Evolutionary conservation across 2,329 filamentous ascomycete species (phyloP).

Genomic region (Biscogniauxia sp.): DNA sequence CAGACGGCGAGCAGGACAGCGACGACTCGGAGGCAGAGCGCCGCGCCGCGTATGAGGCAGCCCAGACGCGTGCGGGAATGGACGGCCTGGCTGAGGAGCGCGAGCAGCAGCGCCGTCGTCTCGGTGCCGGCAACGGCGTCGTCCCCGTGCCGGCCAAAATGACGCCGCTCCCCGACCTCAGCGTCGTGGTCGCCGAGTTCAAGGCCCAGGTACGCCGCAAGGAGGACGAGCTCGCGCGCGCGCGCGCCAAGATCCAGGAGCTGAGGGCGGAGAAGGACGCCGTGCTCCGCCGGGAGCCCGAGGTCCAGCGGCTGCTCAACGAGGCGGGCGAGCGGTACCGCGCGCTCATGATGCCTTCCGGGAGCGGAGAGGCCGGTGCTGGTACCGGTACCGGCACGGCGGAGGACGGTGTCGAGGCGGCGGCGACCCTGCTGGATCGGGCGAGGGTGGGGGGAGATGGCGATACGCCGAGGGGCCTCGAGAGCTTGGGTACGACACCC

Average conservation of each 20-base stretch:
- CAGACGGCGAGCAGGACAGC: slow-evolving; percentile 52
- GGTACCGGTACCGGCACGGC: background rate
- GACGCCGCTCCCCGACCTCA: slow-evolving; percentile 72
- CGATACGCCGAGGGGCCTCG: slow-evolving; percentile 38
- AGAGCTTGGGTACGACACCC: slow-evolving; percentile 47
- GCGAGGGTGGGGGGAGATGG: slow-evolving; percentile 16
- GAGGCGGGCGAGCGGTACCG: slow-evolving; percentile 75
- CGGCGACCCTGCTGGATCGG: slow-evolving; percentile 27
- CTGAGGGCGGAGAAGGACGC: slow-evolving; percentile 59
- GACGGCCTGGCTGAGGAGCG: slow-evolving; percentile 61
- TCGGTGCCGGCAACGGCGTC: slow-evolving; percentile 34
- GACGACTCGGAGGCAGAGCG: slow-evolving; percentile 71
- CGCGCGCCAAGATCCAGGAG: slow-evolving; percentile 56
- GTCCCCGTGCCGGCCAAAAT: slow-evolving; percentile 69
- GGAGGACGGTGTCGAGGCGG: slow-evolving; percentile 18
- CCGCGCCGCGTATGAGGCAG: slow-evolving; percentile 79
- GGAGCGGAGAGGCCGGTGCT: no score
- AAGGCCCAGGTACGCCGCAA: slow-evolving; percentile 60
- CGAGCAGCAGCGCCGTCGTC: slow-evolving; percentile 38
- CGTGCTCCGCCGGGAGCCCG: slow-evolving; percentile 67
- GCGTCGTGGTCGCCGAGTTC: slow-evolving; percentile 65
- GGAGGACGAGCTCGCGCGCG: slow-evolving; percentile 50
- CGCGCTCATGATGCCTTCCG: slow-evolving; percentile 22
- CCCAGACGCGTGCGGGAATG: slow-evolving; percentile 84
- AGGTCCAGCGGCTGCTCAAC: slow-evolving; percentile 77